Conservation (phyloP, 352 stramenopile genomes). For the Pythium vanterpoolii region DNA sequence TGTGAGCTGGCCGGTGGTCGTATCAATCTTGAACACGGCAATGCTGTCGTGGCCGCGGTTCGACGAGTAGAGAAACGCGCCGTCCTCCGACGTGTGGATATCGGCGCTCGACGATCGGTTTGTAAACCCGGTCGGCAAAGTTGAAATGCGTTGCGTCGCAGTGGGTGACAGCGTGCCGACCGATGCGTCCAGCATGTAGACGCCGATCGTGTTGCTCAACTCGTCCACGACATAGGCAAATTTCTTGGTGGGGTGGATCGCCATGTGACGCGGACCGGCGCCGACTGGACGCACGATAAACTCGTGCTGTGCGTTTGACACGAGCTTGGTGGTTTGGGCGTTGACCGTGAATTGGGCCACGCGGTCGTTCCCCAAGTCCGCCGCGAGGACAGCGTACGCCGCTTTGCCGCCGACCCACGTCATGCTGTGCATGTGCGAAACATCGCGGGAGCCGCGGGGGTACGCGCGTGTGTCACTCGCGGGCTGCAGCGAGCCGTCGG, state of each 20-base stretch:
- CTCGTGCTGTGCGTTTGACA: conserved; percentile 11
- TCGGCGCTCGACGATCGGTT: conserved; percentile 33
- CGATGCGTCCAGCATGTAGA: conserved; percentile 37
- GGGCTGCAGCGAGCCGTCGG: conserved; percentile 37
- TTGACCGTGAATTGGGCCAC: conserved; percentile 52
- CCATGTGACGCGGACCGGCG: conserved; percentile 65
- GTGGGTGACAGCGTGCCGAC: conserved; percentile 24
- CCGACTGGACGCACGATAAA: conserved; percentile 27
- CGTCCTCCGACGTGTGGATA: conserved; percentile 49
- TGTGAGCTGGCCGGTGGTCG: conserved; percentile 30
- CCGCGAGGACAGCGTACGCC: conserved; percentile 37
- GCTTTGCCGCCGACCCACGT: conserved; percentile 47
- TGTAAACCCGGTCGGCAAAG: conserved; percentile 36
- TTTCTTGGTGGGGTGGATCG: conserved; percentile 38
- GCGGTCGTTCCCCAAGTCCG: conserved; percentile 60
- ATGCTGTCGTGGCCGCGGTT: conserved; percentile 68
- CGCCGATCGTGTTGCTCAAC: conserved; percentile 54
- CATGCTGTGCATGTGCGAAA: conserved; percentile 59
- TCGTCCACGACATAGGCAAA: conserved; percentile 64
- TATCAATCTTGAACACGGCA: conserved; percentile 46
- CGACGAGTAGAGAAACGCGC: conserved; percentile 61
- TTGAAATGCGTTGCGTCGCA: conserved; percentile 50
- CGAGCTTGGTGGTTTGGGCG: conserved; percentile 30
- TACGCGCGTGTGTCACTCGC: conserved; percentile 42
- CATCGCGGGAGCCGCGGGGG: conserved; percentile 34